Base-by-base conservation (phyloP, 371 early-diverging fungal genomes). In the Saksenaea vasiformis region DNA sequence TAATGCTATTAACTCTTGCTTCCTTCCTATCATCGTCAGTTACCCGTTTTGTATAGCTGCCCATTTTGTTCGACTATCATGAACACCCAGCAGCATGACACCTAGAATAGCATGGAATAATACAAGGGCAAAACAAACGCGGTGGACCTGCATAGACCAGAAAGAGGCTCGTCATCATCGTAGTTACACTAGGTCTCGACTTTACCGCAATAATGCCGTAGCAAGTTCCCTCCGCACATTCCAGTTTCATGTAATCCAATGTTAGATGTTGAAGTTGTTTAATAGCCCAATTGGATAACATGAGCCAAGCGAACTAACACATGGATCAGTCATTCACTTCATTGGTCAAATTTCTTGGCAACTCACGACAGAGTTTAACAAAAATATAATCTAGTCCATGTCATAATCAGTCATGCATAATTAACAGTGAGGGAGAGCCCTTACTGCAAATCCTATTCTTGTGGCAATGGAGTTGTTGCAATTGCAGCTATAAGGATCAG, bases 41-140 rank as follows among this genome's bases (percentile, higher is more conserved):
- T 76, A 88, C 58, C 93, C 93, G 67, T 94, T 95, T 72, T 95
- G 94, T 35, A 95, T 72, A 14, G 73, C 70, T 7, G 92, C 89
- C 5, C 94, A 74, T 70, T 84, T 87, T 53, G 92, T 88, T n/a
- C 86, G 74, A 44, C 88, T 86, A 54, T 85, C 86, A 37, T 77
- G 70, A 1, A 93, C 93, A 54, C 89, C 87, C 61, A 87, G 73
- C 62, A 92, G 83, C 8, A 85, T 60, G 2, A 76, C 56, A 4
- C 88, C 80, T 36, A 94, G 71, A 22, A 91, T 72, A 11, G 84
- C 57, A 70, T 95, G 96, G 80, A 92, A 92, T 24, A 93, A 56
- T 7, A 89, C 81, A n/a, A 91, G 80, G 10, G 94, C 91, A 67
- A 94, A 91, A 54, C 91, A 91, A 43, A 94, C 86, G 15, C 95